Evolutionary conservation across 139 green algal genomes (phyloP).

Genomic region (Closterium sp.): DNA sequence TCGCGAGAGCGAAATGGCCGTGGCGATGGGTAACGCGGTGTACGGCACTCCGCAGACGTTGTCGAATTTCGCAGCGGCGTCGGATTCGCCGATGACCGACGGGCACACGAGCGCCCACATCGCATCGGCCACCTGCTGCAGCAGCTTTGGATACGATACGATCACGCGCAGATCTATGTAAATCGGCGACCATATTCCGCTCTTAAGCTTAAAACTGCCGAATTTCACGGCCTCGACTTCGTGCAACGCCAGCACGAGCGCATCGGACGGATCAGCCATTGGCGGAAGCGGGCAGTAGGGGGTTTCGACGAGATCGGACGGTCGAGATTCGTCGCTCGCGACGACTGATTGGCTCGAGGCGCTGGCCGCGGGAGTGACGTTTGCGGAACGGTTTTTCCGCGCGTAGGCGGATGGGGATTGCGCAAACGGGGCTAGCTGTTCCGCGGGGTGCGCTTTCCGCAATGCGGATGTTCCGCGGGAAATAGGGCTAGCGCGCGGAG

Average conservation of each 20-base stretch:
- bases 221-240: conserved; percentile 94
- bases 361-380: too few relatives aligned
- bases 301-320: not conserved
- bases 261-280: conserved; percentile 29
- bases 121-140: conserved; percentile 81
- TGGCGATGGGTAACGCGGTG: conserved; percentile 98
- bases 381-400: not conserved
- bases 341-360: not conserved
- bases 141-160: conserved; percentile 95
- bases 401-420: not conserved
- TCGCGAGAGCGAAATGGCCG: conserved; percentile 86
- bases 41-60: conserved; percentile 98
- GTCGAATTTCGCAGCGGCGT: conserved; percentile 73
- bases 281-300: not conserved
- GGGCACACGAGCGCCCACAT: conserved; percentile 78
- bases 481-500: not conserved
- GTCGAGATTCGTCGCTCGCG: not conserved
- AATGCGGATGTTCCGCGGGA: not conserved
- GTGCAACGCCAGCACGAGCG: conserved; percentile 44
- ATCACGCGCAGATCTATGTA: conserved; percentile 99
- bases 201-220: conserved; percentile 98
- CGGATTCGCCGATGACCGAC: conserved; percentile 5
- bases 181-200: conserved; percentile 89
- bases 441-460: not conserved
- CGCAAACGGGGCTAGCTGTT: not conserved